phyloP scores from a whole-genome alignment of 2,329 filamentous ascomycete species.

The Fusarium sp. region DNA sequence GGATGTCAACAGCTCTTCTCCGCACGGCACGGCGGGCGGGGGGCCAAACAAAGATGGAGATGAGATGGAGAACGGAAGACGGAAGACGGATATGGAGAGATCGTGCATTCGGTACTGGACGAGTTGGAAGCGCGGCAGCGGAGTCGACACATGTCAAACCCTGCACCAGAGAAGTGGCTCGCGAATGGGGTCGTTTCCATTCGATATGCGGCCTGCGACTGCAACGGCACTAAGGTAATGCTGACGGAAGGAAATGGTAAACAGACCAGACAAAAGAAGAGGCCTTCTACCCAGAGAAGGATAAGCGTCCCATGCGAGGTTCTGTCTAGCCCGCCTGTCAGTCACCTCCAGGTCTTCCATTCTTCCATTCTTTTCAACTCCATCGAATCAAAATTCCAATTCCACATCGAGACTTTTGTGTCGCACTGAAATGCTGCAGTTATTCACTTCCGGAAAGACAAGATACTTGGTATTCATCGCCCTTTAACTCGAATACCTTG shows the following conservation, averaged over 20 bases:
- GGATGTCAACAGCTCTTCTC: conserved; percentile 40
- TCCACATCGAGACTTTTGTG: conserved; percentile 33
- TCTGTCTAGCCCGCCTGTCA: conserved; percentile 11
- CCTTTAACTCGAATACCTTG: conserved; percentile 24
- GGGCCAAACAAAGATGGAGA: conserved; percentile 37
- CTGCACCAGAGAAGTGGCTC: conserved; percentile 40
- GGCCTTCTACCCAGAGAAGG: conserved; percentile 40
- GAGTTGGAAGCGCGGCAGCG: conserved; percentile 35
- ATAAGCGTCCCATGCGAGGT: conserved; percentile 39
- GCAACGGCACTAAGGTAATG: conserved; percentile 22
- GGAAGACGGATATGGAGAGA: conserved; percentile 36
- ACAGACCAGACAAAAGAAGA: conserved; percentile 12
- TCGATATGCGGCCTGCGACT: conserved; percentile 25
- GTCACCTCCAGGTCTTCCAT: conserved; percentile 24
- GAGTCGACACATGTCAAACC: conserved; percentile 39
- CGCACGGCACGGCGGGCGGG: conserved; percentile 35
- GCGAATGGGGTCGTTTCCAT: conserved; percentile 46
- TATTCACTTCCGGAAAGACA: conserved; percentile 3
- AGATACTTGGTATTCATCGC: conserved; percentile 15
- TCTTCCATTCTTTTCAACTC: conserved; percentile 25
- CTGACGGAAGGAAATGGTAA: conserved; percentile 31
- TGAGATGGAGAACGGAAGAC: neutral
- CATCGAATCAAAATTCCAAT: conserved; percentile 23
- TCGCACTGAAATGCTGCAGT: conserved; percentile 20
- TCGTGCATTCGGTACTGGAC: conserved; percentile 43